phyloP scores from a whole-genome alignment of 2,329 filamentous ascomycete genomes.

The Bretziella fagacearum region DNA sequence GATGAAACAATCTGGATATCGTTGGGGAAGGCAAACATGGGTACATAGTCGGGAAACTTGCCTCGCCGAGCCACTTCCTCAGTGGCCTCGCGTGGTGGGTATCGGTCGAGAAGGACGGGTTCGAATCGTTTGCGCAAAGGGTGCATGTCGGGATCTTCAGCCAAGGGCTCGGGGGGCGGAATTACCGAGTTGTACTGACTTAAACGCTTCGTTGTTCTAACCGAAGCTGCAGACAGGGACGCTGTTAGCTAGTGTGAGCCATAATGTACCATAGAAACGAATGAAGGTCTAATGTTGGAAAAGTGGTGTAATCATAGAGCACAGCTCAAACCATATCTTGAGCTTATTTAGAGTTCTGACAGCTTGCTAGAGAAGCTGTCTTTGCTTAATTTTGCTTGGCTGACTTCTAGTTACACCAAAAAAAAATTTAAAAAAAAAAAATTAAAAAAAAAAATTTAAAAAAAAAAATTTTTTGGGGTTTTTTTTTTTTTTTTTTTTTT shows the following conservation, averaged over 20 bases:
- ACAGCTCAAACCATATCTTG: no score
- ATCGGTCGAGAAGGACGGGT: slow-evolving; percentile 86
- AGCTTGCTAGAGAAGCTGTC: no score
- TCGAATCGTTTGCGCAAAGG: slow-evolving; percentile 87
- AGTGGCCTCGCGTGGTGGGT: slow-evolving; percentile 65
- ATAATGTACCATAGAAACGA: background rate
- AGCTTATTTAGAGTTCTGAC: no score
- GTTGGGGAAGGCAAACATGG: slow-evolving; percentile 98
- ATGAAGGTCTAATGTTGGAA: background rate
- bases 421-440: no score
- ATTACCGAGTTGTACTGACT: slow-evolving; percentile 99
- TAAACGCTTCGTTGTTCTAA: slow-evolving; percentile 68
- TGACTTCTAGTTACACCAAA: no score
- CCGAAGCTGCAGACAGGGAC: slow-evolving; percentile 28
- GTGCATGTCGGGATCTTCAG: slow-evolving; percentile 83
- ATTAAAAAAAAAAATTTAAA: no score
- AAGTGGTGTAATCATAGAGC: background rate
- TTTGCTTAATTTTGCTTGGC: no score
- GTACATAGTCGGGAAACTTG: slow-evolving; percentile 89
- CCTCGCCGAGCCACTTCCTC: slow-evolving; percentile 69
- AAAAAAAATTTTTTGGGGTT: no score
- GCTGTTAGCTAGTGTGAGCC: background rate
- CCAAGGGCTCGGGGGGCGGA: slow-evolving; percentile 76
- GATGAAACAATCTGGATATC: slow-evolving; percentile 94
- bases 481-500: no score